Evolutionary conservation across 345 rosid species (phyloP), one percentile per base, ranked within the genome.

Genomic region (Camelina sativa): DNA sequence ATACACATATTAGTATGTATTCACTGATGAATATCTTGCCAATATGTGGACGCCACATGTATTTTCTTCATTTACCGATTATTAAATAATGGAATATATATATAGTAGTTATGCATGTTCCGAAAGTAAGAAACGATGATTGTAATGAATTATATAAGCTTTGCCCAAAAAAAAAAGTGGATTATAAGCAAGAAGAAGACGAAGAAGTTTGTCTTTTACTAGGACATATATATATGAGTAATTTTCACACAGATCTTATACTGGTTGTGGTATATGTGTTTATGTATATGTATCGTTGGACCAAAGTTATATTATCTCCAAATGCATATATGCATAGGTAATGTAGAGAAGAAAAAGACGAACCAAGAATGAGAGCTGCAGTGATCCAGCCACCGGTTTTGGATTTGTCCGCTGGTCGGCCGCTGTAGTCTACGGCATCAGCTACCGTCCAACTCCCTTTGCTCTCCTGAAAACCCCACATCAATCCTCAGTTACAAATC

Each of bases 301-400:
- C 53, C 22, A 57, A 15, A 1, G 17, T 10, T 25, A 6, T 54
- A 56, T 56, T 38, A 3, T 37, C 41, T 37, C 4, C 11, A 37
- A 43, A 32, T 62, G 41, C 17, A 20, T 22, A 47, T 32, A 38
- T 48, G 6, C 11, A 47, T 60, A 58, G 7, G 43, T 9, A 11
- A 70, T 19, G n/a, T 35, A 48, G 20, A 28, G 5, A 32, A 46
- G 70, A 16, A 65, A 16, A 20, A 58, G 40, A 77, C 72, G 63
- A 65, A 89, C 95, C 95, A 70, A 89, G 74, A 74, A 79, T 87
- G 73, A 89, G 85, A 72, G 90, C 85, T 41, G 91, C 88, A 47
- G 86, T 81, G 57, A 81, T 25, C 91, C 90, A 89, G 38, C 95
- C 90, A 67, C 95, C 91, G 23, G 90, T 85, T 68, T 75, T 87